Conservation (phyloP, 2,329 filamentous ascomycete species). For the Cercospora sesami region DNA sequence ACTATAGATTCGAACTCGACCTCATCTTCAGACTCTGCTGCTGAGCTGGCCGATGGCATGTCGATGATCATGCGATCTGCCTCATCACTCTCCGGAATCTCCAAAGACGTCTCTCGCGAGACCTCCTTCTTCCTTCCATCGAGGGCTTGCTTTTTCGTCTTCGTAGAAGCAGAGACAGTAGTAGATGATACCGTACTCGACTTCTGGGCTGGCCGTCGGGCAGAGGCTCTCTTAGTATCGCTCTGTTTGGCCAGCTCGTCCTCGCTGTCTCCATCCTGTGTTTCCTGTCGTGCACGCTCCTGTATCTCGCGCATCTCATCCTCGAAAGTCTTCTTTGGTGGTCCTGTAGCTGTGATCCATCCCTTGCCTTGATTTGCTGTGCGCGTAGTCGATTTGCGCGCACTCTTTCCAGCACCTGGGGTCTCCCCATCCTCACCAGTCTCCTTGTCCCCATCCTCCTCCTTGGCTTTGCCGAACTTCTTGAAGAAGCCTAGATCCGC, state of each 20-base stretch:
- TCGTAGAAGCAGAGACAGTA: background rate
- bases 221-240: slow-evolving; percentile 11
- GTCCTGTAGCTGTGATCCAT: slow-evolving; percentile 18
- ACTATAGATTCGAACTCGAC: background rate
- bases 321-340: slow-evolving; percentile 37
- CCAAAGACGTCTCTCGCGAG: background rate
- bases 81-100: slow-evolving; percentile 8
- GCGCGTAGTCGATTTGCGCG: background rate
- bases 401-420: background rate
- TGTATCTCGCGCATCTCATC: slow-evolving; percentile 38
- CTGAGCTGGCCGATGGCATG: slow-evolving; percentile 14
- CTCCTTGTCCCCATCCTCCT: background rate
- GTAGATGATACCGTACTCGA: background rate
- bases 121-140: slow-evolving; percentile 2
- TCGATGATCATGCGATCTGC: slow-evolving; percentile 21
- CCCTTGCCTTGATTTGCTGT: slow-evolving; percentile 5
- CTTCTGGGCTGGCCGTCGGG: slow-evolving; percentile 6
- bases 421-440: background rate
- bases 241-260: slow-evolving; percentile 19
- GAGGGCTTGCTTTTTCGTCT: background rate
- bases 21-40: background rate
- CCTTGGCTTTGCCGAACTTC: slow-evolving; percentile 25
- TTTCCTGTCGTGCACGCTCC: slow-evolving; percentile 28
- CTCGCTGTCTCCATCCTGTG: slow-evolving; percentile 26
- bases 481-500: slow-evolving; percentile 34